phyloP scores from a whole-genome alignment of 2,329 filamentous ascomycete species.

The Fusarium lyarnte region DNA sequence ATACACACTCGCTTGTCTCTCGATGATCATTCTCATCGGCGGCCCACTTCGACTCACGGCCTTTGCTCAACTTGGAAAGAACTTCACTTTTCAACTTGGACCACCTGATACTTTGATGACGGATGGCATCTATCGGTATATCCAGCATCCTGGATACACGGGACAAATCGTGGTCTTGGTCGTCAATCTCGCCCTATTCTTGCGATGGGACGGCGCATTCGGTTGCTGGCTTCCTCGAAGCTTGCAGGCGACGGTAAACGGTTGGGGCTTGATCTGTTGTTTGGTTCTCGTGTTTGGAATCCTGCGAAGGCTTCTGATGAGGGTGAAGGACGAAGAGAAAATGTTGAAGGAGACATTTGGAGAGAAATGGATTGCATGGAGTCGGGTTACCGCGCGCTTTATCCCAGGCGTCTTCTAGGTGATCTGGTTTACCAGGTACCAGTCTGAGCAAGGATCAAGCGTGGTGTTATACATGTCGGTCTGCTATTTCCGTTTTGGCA shows the following conservation, averaged over 20 bases:
- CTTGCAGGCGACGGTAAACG: accelerated
- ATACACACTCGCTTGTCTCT: not conserved
- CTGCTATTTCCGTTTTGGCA: not conserved
- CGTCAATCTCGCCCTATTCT: not conserved
- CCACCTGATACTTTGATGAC: not conserved
- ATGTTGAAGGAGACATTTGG: not conserved
- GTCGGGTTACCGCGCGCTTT: not conserved
- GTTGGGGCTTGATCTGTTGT: not conserved
- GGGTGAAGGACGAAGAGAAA: not conserved
- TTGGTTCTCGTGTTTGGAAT: not conserved
- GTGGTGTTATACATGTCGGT: not conserved
- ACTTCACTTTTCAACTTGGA: not conserved
- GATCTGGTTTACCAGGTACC: accelerated
- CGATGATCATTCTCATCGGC: not conserved
- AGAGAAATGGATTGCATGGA: not conserved
- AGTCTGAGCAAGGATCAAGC: not conserved
- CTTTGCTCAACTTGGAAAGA: not conserved
- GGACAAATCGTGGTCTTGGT: not conserved
- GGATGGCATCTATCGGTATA: not conserved
- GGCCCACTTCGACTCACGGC: not conserved
- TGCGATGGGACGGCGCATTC: not conserved
- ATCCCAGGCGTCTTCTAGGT: not conserved
- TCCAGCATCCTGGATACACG: not conserved
- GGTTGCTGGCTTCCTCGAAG: not conserved
- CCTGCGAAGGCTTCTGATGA: not conserved